Evolutionary conservation across 2,329 filamentous ascomycete genomes (phyloP), one percentile per base, ranked within the genome.

Genomic region (Fusarium solani-melongenae): DNA sequence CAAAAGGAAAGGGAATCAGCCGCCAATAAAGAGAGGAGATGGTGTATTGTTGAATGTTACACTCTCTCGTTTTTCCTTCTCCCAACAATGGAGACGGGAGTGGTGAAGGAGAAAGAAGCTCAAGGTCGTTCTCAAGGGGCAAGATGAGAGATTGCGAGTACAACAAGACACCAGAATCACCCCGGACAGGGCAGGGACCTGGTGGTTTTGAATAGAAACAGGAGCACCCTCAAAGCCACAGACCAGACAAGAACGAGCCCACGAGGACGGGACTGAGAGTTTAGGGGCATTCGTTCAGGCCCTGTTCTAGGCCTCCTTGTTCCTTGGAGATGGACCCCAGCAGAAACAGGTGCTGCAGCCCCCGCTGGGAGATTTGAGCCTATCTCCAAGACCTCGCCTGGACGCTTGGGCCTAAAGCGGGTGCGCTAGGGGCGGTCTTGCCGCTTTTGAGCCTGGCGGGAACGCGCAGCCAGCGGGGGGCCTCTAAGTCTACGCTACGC

Each of bases 401-500:
- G 53, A 69, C 72, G 74, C 75, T 77, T 76, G 72, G 72, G 68
- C 72, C 70, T 14, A 53, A 76, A 73, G 64, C 75, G 75, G 75
- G 73, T 72, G 73, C 64, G 69, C 75, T 77, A 77, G 34, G 39
- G 12, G 39, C 29, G 41, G 64, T 34, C 72, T 76, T 76, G 72
- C 63, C 74, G 74, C 58, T 64, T 77, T 62, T 72, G 67, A 53
- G 75, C 53, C 51, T 76, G 71, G 75, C 65, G 73, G 55, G 63
- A 73, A 38, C 66, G 34, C 39, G 59, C 55, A 74, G 71, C 49
- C 46, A 46, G 70, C 59, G 66, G 66, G 55, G 44, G 62, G 46
- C 33, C 51, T 24, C 34, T 36, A 17, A 14, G 14, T 24, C 34
- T 36, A 17, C 33, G 14, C 12, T 33, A 6, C 33, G 33, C 33